Base-by-base conservation (phyloP, 495 filamentous ascomycete genomes). In the Xylaria bambusicola region DNA sequence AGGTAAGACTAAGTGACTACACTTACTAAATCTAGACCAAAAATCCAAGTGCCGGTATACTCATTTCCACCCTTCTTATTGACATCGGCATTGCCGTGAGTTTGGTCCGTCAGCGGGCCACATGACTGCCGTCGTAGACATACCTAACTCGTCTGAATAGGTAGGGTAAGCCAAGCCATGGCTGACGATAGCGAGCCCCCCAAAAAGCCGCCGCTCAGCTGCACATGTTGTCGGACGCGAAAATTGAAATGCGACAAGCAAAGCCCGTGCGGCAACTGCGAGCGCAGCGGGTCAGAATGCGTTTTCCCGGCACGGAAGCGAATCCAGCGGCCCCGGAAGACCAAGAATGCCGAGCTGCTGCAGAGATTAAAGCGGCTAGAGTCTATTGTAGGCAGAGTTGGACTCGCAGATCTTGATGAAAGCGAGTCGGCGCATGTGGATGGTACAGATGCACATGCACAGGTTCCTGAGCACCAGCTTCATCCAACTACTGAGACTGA, bases 241-340 rank as follows among this genome's bases (percentile, higher is more conserved):
- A 93, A 93, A 64, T 84, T 93, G 3, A 87, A 86, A 62, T 93
- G 90, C 67, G 87, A 92, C 72, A 71, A 79, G 26, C 67, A 75
- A 45, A 21, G 65, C 27, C 89, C 89, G 23, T 94, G 90, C 67
- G 81, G 80, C 13, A 90, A 93, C 63, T 94, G 90, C 68, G 73
- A 75, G 45, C 86, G 84, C 62, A 83, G 83, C 7, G 83, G 82
- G 10, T 83, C 84, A 54, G 84, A 90, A 64, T 94, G 90, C 67
- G 68, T 90, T 21, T 93, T 88, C 65, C 90, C 90, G 79, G 72
- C 72, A 76, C 58, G 80, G 81, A 75, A 77, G 76, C 66, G 62
- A 77, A 84, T 60, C 77, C 80, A 67, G 21, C 66, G 64, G 42
- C 68, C 64, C 2, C 66, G 66, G 17, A 56, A 65, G 60, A 67